Evolutionary conservation across 2,329 filamentous ascomycete species (phyloP), one percentile per base, ranked within the genome.

Genomic region (Fusarium keratoplasticum): DNA sequence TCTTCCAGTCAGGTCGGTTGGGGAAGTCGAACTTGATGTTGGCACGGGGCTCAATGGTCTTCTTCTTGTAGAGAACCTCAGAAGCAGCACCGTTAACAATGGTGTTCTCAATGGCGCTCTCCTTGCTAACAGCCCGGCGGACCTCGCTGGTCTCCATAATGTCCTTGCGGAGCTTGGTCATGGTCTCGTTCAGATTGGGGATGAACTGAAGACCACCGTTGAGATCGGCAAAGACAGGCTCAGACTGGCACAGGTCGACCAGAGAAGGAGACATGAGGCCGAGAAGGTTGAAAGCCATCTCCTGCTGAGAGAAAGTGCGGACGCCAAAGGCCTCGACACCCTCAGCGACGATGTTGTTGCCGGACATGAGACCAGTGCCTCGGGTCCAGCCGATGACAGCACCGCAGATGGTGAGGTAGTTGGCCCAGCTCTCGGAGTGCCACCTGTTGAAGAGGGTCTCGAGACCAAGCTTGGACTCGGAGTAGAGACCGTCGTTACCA

Each of bases 1-100:
- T 87, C 83, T 98, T 93, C 95, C 96, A 99, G 81, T 97, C 91
- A 44, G 96, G 96, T 55, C 98, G 88, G 75, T 88, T 87, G 50
- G 96, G 97, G 88, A 99, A 99, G 78, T 97, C 93, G 77, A 96
- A 98, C 85, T 98, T 98, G 88, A 99, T 94, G 85, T 99, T 99
- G 82, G 96, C 96, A 79, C 96, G 94, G 58, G 95, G 96, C 81
- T 98, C 93, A 47, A 98, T 92, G 74, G 92, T 92, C 84, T 97
- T 95, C 87, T 96, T 97, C 89, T 96, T 96, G 89, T 98, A 98
- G 11, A 98, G 88, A 38, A 92, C 92, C 84, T 98, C 96, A 59
- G 94, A 97, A 77, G 93, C 92, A 81, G 97, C 95, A 71, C 97
- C 96, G 78, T 99, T 97, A 85, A 99, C 92, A 75, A 98, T 92